Evolutionary conservation across 2,329 filamentous ascomycete species (phyloP).

Genomic region (Paecilomyces sp.): DNA sequence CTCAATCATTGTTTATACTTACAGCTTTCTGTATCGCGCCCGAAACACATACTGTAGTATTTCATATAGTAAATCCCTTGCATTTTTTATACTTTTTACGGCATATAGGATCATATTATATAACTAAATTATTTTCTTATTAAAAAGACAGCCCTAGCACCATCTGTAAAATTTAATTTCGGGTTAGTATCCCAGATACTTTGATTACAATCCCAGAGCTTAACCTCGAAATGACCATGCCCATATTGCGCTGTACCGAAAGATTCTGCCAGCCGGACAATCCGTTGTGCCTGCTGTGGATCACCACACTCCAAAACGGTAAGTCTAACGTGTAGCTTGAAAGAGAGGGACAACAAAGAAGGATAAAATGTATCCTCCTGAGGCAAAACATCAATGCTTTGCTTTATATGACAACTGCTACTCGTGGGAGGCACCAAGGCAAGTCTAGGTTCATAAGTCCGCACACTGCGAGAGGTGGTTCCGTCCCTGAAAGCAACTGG

Average conservation of each 20-base stretch:
- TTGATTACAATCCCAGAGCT: slow-evolving; percentile 11
- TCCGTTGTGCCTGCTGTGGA: slow-evolving; percentile 23
- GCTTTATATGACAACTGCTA: neutral
- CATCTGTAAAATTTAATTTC: neutral
- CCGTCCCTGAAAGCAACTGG: slow-evolving; percentile 48
- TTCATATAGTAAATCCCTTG: no score
- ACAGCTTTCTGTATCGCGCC: no score
- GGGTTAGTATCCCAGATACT: neutral
- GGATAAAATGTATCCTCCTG: slow-evolving; percentile 31
- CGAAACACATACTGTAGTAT: no score
- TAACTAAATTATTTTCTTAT: neutral
- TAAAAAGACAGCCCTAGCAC: slow-evolving; percentile 10
- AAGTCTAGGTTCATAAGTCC: slow-evolving; percentile 70
- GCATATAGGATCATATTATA: no score
- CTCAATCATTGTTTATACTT: no score
- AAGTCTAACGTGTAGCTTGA: slow-evolving; percentile 16
- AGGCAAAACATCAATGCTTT: neutral
- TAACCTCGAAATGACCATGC: slow-evolving; percentile 3
- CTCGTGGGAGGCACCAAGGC: slow-evolving; percentile 61
- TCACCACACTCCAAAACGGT: slow-evolving; percentile 32
- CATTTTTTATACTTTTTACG: no score
- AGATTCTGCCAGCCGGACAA: slow-evolving; percentile 9
- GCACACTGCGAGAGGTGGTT: slow-evolving; percentile 65
- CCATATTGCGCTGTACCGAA: neutral
- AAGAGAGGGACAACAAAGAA: slow-evolving; percentile 20